Base-by-base conservation (phyloP, 2,329 filamentous ascomycete genomes). In the Colletotrichum sp. region DNA sequence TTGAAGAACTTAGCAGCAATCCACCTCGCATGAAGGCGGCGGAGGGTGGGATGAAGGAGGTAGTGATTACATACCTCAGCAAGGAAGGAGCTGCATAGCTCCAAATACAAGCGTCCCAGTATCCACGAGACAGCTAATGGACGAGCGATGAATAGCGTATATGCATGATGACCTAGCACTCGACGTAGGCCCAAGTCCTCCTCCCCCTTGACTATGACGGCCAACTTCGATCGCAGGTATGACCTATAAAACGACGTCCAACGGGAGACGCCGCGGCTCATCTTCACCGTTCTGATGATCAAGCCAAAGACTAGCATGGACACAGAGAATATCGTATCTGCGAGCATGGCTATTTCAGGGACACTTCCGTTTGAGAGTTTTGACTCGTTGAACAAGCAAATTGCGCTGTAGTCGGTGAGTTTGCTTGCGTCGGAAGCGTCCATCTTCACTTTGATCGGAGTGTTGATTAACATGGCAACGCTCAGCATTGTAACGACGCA, bases 151-250 rank as follows among this genome's bases (percentile, higher is more conserved):
- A 2, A 7, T 49, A 49, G 39, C 39, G 39, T 12, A 4, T 12
- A 2, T 5, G 1, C 0, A 49, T 49, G 39, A 2, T 49, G 39
- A n/a, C 39, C 39, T 0, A 49, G 9, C 9, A n/a, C 18, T 1
- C 39, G 39, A 49, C 39, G 39, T 1, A 49, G 18, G 18, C 39
- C 18, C 1, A 49, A 0, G 39, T 6, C 0, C 39, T 49, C 1
- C 18, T 49, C 1, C 18, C 39, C 39, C 18, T 49, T 49, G 18
- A 49, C 18, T 12, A 49, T n/a, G 5, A n/a, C 18, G 0, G 39
- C 39, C 3, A 49, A 49, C 39, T 49, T 49, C 1, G 1, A 49
- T 49, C 39, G 39, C 3, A 49, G 0, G 2, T 0, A 10, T 2
- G 9, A 49, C 18, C 39, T 49, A 4, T n/a, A 49, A 5, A 4